These are phyloP conservation scores for Lepraria neglecta DNA, from an alignment of 495 filamentous ascomycete species.

Conservation along the genomic window DNA sequence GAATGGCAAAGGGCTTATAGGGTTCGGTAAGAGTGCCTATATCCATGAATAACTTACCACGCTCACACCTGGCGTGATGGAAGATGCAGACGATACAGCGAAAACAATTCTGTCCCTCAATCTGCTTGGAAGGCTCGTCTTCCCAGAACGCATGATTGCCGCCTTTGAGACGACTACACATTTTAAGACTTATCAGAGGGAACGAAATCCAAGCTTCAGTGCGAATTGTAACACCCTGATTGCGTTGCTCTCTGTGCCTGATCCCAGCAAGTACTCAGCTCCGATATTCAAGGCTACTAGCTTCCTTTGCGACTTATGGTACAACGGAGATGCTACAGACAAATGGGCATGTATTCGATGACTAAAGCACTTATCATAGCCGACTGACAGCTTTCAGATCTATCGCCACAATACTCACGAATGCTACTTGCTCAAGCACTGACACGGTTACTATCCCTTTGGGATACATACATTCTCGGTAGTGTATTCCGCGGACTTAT, in stretches of 20 bases:
- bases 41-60: too few species aligned
- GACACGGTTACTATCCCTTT: background rate
- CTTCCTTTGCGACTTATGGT: constrained; percentile 31
- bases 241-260: constrained; percentile 28
- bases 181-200: constrained; percentile 36
- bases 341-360: constrained; percentile 25
- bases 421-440: background rate
- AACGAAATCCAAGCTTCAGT: constrained; percentile 36
- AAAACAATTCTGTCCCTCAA: background rate
- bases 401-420: background rate
- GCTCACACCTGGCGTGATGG: constrained; percentile 16
- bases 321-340: constrained; percentile 25
- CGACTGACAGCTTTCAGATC: too few species aligned
- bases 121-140: background rate
- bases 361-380: too few species aligned
- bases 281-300: constrained; percentile 26
- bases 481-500: background rate
- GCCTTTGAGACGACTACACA: constrained; percentile 12
- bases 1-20: background rate
- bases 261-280: constrained; percentile 1
- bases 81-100: constrained; percentile 3
- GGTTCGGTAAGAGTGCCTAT: background rate
- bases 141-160: background rate
- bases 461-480: constrained; percentile 6
- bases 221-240: constrained; percentile 40